phyloP scores from a whole-genome alignment of 495 filamentous ascomycete genomes.

The Annulohypoxylon moriforme region DNA sequence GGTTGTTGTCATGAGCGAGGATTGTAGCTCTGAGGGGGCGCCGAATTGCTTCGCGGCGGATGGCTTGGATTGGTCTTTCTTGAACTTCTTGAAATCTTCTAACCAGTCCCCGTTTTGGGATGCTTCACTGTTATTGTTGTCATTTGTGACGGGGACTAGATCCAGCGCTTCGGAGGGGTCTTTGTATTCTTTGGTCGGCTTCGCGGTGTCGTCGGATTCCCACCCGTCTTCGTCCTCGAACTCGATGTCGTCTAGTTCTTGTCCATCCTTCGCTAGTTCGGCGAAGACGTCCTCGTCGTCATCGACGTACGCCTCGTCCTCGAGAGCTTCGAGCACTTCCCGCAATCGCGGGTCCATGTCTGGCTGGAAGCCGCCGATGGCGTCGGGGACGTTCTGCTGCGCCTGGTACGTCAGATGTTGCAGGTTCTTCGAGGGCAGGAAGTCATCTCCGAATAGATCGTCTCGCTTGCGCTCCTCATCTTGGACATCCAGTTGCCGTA shows the following conservation, averaged over 20 bases:
- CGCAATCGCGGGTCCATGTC: slow-evolving; percentile 97
- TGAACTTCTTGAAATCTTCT: slow-evolving; percentile 88
- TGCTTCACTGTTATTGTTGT: slow-evolving; percentile 64
- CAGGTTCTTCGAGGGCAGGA: slow-evolving; percentile 76
- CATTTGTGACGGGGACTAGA: slow-evolving; percentile 55
- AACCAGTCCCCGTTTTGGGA: slow-evolving; percentile 76
- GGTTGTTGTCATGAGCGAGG: slow-evolving; percentile 81
- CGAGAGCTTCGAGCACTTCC: slow-evolving; percentile 92
- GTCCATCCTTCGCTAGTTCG: slow-evolving; percentile 76
- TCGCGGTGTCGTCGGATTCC: slow-evolving; percentile 94
- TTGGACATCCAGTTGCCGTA: slow-evolving; percentile 73
- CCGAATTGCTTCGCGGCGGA: slow-evolving; percentile 12
- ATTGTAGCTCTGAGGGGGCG: slow-evolving; percentile 68
- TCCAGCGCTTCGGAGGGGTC: slow-evolving; percentile 61
- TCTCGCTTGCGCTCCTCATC: slow-evolving; percentile 58
- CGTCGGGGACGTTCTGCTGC: slow-evolving; percentile 92
- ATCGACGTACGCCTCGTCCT: slow-evolving; percentile 96
- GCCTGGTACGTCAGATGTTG: slow-evolving; percentile 85
- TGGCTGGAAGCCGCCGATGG: slow-evolving; percentile 90
- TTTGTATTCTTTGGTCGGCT: slow-evolving; percentile 65
- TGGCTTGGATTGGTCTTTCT: slow-evolving; percentile 73
- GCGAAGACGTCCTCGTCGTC: slow-evolving; percentile 86
- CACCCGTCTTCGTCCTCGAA: slow-evolving; percentile 81
- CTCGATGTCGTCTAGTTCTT: slow-evolving; percentile 64
- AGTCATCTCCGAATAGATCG: slow-evolving; percentile 72